Percentiles rank a stretch among this genome's conserved stretches.
phyloP scores from a whole-genome alignment of 345 rosid genomes.

The Nasturtium officinale region DNA sequence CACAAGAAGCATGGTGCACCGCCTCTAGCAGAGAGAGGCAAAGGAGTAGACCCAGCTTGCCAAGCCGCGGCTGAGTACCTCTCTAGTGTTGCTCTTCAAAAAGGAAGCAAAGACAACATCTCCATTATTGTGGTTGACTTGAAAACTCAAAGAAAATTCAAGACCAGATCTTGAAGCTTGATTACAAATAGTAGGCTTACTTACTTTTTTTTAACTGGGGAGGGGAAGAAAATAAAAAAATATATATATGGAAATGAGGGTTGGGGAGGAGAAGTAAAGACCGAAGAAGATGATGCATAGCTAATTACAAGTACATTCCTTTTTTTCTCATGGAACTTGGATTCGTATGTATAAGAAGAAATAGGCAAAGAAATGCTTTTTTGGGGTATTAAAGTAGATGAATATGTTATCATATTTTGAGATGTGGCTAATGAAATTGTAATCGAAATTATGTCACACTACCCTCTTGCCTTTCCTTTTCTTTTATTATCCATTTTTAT shows the following conservation, averaged over 20 bases:
- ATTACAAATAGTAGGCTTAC: conserved; percentile 29
- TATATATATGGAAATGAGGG: conserved; percentile 17
- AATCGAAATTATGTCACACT: conserved; percentile 16
- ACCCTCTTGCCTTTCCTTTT: background rate
- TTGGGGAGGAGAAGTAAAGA: conserved; percentile 20
- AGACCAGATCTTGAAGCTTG: conserved; percentile 60
- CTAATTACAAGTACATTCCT: conserved; percentile 37
- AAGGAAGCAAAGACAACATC: conserved; percentile 92
- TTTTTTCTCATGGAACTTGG: conserved; percentile 33
- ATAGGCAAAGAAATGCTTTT: conserved; percentile 19
- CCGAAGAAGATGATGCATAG: conserved; percentile 41
- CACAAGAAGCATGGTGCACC: conserved; percentile 73
- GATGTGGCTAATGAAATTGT: conserved; percentile 41
- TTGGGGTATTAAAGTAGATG: conserved; percentile 30
- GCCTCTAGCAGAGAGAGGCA: conserved; percentile 53
- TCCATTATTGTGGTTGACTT: conserved; percentile 82
- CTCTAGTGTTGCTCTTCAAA: conserved; percentile 74
- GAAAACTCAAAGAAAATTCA: conserved; percentile 92
- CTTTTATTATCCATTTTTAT: background rate
- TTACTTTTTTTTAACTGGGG: conserved; percentile 15
- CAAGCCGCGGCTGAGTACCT: conserved; percentile 93
- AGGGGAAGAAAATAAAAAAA: conserved; percentile 1
- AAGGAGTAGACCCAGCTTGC: conserved; percentile 72
- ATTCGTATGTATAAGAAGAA: conserved; percentile 36
- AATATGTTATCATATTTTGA: conserved; percentile 38